Conservation (phyloP, 2,329 filamentous ascomycete genomes). For the Penicillium brevicompactum region DNA sequence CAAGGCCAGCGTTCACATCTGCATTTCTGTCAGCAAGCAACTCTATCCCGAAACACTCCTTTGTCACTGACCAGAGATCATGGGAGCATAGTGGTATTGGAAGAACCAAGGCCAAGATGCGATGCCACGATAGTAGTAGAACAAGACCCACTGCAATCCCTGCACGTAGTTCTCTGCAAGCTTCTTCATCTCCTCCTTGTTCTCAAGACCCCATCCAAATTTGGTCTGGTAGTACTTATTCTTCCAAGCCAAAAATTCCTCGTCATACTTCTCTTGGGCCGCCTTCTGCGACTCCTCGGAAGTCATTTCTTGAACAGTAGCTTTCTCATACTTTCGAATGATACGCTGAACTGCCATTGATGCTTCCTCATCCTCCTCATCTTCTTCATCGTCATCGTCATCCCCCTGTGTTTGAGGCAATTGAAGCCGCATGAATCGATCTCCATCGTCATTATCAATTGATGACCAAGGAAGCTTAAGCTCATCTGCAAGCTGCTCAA, state of each 20-base stretch:
- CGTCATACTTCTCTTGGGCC: conserved; percentile 82
- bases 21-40: conserved; percentile 24
- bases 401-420: conserved; percentile 57
- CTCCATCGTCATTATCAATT: conserved; percentile 63
- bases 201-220: conserved; percentile 83
- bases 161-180: conserved; percentile 96
- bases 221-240: conserved; percentile 89
- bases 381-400: conserved; percentile 53
- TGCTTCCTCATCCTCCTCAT: conserved; percentile 80
- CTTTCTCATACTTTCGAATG: conserved; percentile 87
- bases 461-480: conserved; percentile 68
- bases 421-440: conserved; percentile 66
- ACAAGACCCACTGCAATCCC: conserved; percentile 95
- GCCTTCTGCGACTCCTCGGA: conserved; percentile 76
- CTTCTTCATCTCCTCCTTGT: conserved; percentile 76
- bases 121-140: conserved; percentile 96
- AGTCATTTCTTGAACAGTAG: conserved; percentile 77
- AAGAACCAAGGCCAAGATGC: conserved; percentile 99
- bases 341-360: conserved; percentile 81
- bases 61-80: conserved; percentile 73
- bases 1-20: conserved; percentile 87
- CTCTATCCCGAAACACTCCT: background rate
- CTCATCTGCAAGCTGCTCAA: conserved; percentile 78
- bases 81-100: conserved; percentile 91
- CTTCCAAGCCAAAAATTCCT: conserved; percentile 92